phyloP scores from a whole-genome alignment of 2,329 filamentous ascomycete species.

The Clarireedia homoeocarpa region DNA sequence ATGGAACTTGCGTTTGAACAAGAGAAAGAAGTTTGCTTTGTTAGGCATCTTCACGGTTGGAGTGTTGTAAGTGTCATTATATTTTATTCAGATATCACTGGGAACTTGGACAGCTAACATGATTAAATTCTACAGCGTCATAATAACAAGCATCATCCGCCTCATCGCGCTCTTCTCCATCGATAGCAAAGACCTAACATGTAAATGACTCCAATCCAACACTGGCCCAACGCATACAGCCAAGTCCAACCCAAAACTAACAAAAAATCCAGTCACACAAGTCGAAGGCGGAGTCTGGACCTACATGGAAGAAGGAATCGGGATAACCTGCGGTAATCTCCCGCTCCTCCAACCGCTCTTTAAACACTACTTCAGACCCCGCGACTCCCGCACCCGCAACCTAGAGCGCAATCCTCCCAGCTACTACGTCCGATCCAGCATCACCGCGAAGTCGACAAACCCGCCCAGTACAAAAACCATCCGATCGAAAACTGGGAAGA shows the following conservation, averaged over 20 bases:
- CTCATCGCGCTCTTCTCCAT: background rate
- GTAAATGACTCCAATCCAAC: background rate
- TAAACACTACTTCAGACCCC: constrained; percentile 5
- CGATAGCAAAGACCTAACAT: background rate
- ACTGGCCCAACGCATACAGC: background rate
- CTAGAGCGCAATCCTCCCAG: background rate
- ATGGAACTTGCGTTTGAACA: constrained; percentile 10
- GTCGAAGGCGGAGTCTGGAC: constrained; percentile 34
- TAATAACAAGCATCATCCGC: background rate
- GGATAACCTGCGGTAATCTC: constrained; percentile 29
- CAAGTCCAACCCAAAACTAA: background rate
- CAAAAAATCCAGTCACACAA: constrained; percentile 11
- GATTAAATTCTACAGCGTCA: background rate
- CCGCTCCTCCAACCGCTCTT: constrained; percentile 30
- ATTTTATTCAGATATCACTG: background rate
- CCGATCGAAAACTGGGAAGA: too few species aligned
- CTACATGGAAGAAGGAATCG: constrained; percentile 30
- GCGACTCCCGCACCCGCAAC: background rate
- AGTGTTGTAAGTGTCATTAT: constrained; percentile 11
- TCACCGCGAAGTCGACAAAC: background rate
- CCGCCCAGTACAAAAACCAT: background rate
- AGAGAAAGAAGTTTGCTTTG: constrained; percentile 10
- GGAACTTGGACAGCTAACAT: background rate
- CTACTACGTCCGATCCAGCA: background rate
- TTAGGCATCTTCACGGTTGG: constrained; percentile 14